phyloP scores from a whole-genome alignment of 768 basidiomycete species.

The Pisolithus albus region DNA sequence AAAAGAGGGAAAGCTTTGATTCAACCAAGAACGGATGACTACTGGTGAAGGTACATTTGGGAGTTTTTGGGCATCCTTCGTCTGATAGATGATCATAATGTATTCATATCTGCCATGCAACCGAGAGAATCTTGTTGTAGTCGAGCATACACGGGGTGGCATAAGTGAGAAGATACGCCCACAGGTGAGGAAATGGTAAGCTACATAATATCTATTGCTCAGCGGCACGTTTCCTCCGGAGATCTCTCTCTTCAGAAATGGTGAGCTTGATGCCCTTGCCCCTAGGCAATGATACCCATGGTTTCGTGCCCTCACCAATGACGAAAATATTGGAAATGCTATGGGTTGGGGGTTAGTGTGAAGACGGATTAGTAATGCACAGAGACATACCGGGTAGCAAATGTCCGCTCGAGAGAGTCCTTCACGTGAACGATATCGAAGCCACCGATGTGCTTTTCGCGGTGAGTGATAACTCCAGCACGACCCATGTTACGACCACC shows the following conservation, averaged over 20 bases:
- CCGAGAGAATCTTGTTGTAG: slow-evolving; percentile 3
- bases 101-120: slow-evolving; percentile 12
- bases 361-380: not conserved
- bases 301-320: slow-evolving; percentile 91
- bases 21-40: slow-evolving; percentile 35
- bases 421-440: slow-evolving; percentile 99
- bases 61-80: not conserved
- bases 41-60: slow-evolving; percentile 32
- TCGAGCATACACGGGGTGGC: slow-evolving; percentile 12
- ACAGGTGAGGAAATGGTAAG: not conserved
- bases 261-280: slow-evolving; percentile 98
- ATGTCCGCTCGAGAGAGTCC: slow-evolving; percentile 91
- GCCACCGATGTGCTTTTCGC: slow-evolving; percentile 96
- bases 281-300: slow-evolving; percentile 94
- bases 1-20: slow-evolving; percentile 41
- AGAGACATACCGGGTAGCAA: slow-evolving; percentile 83
- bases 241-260: slow-evolving; percentile 94
- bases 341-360: not conserved
- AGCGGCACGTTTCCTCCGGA: slow-evolving; percentile 74
- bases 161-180: slow-evolving; percentile 1
- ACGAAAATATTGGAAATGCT: slow-evolving; percentile 98
- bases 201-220: slow-evolving; percentile 45
- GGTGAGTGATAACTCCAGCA: slow-evolving; percentile 91
- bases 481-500: slow-evolving; percentile 99
- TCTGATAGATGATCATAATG: slow-evolving; percentile 1